Evolutionary conservation across 177 flowering plant species (phyloP), one percentile per base, ranked within the genome.

Genomic region (Vitis hybrid): DNA sequence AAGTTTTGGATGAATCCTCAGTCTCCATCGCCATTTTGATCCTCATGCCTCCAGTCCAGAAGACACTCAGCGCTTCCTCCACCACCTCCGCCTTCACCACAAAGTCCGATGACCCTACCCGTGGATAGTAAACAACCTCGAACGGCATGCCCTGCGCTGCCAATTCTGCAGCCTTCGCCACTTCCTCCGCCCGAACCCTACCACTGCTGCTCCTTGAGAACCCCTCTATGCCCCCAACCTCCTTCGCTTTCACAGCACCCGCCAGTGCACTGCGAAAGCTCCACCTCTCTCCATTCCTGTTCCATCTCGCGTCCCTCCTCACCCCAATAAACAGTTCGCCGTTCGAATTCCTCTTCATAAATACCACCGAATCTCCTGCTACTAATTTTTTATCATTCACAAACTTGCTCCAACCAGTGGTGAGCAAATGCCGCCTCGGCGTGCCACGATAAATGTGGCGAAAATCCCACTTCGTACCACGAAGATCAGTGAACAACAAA

Each of bases 321-420:
- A 93, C 60, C 9, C 97, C 98, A 1, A 85, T 79, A 14, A 74
- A 85, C 48, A 91, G 74, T 75, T 81, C 77, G 3, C 83, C 77
- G 3, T 7, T 70, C 48, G 69, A 13, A 8, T 68, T 69, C 63
- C 79, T 81, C 73, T 68, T 71, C 82, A 89, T 85, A 59, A 93
- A 93, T 8, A 93, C 87, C 20, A 86, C 93, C 0, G 92, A 83
- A 67, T 93, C 98, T 0, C 95, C 97, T 0, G 95, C 88, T 0
- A 86, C 77, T 2, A 93, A 83, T 79, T 81, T 87, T 87, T 91
- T 93, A 10, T 65, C 8, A 71, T 91, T 90, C 15, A 93, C 98
- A 65, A 90, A 93, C 85, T 82, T 86, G 73, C 94, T 91, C 98
- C 98, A 93, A 0, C 98, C 98, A 2, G 97, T 91, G 7, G 95